Base-by-base conservation (phyloP, 2,329 filamentous ascomycete genomes). In the Acarospora socialis region DNA sequence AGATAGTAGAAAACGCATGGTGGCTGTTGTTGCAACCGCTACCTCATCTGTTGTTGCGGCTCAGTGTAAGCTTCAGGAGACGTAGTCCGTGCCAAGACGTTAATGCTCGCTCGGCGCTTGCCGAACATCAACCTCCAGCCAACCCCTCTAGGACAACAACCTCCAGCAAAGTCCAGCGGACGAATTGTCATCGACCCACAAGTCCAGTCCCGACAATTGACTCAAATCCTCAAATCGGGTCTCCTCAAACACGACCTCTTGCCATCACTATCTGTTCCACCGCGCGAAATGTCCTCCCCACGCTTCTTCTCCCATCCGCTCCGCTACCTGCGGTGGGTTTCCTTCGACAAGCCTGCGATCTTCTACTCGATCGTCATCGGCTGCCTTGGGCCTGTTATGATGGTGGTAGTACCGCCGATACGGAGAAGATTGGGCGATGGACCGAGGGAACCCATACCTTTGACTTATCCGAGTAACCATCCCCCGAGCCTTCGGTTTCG, bases 401-500 rank as follows among this genome's bases (percentile, higher is more conserved):
- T 92, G 41, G 55, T 78, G 37, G 65, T 69, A 35, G 77, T 82
- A 1, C 84, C 86, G 25, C 79, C 82, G 28, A 63, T 92, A 45
- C 66, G 86, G 54, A 60, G 64, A 40, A 65, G 62, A 42, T 57
- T 92, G 35, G 86, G 86, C 46, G 83, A 93, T 53, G 61, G 74
- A 46, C 69, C 75, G 46, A 70, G 78, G 41, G 62, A 71, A 42
- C 70, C 66, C 35, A 75, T 95, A 43, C 90, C 90, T 19, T 61
- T 86, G 56, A 92, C 84, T 53, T 98, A 95, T 66, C 90, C 90
- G 38, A 72, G 87, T 95, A 71, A 55, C 82, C 70, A 24, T 30
- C 28, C 13, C 21, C n/a, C n/a, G 19, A n/a, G n/a, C n/a, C n/a
- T n/a, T n/a, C 26, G 17, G 22, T 22, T 15, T 13, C 13, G 14